These are phyloP conservation scores for Mycosarcoma mackinlayi DNA, from an alignment of 1,284 basidiomycete genomes.

Conservation along the genomic window DNA sequence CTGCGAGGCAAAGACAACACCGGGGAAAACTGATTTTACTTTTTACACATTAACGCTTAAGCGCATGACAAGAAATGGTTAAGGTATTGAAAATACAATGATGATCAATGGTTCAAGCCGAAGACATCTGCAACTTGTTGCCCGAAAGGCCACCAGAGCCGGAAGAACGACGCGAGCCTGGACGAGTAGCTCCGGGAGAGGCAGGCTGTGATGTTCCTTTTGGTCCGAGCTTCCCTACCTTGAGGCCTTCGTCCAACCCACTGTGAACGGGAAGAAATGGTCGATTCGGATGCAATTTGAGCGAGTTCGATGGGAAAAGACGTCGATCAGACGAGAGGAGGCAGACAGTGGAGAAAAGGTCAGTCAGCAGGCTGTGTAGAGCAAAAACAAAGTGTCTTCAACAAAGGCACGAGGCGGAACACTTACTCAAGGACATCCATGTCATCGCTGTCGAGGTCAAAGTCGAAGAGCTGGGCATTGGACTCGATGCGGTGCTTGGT, in stretches of 20 bases:
- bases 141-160: slow-evolving; percentile 61
- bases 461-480: slow-evolving; percentile 65
- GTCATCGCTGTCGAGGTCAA: slow-evolving; percentile 63
- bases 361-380: too few relatives aligned
- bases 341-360: background rate
- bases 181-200: slow-evolving; percentile 55
- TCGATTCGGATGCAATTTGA: slow-evolving; percentile 1
- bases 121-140: slow-evolving; percentile 61
- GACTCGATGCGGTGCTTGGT: slow-evolving; percentile 65
- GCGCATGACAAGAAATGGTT: too few relatives aligned
- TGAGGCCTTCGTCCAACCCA: slow-evolving; percentile 40
- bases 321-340: too few relatives aligned
- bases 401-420: too few relatives aligned
- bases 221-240: slow-evolving; percentile 66
- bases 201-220: slow-evolving; percentile 63
- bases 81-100: too few relatives aligned
- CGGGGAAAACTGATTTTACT: too few relatives aligned
- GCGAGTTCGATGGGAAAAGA: background rate
- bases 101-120: too few relatives aligned
- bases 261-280: background rate
- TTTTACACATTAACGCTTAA: too few relatives aligned
- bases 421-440: slow-evolving; percentile 54
- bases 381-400: too few relatives aligned
- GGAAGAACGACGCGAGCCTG: slow-evolving; percentile 62
- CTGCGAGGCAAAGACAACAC: too few relatives aligned